phyloP scores from a whole-genome alignment of 768 basidiomycete species.

The Collybiopsis confluens region DNA sequence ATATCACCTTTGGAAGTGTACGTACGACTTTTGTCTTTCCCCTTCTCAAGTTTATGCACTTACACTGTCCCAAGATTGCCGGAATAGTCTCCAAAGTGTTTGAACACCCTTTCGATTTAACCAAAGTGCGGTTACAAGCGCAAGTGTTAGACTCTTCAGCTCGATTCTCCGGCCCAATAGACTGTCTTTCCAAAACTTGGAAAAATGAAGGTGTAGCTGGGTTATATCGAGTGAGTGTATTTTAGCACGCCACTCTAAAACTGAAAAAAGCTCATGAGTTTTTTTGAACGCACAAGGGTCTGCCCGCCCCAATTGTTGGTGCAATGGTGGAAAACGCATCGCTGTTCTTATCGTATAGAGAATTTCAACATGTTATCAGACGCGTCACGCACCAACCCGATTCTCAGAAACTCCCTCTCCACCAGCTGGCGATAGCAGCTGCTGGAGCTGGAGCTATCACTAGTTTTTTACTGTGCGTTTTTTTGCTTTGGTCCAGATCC shows the following conservation, averaged over 20 bases:
- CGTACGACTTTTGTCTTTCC: slow-evolving; percentile 12
- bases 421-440: slow-evolving; percentile 77
- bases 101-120: slow-evolving; percentile 90
- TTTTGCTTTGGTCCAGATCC: too few species aligned
- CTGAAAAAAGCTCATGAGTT: slow-evolving; percentile 7
- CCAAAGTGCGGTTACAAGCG: slow-evolving; percentile 87
- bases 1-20: slow-evolving; percentile 48
- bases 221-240: slow-evolving; percentile 72
- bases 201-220: slow-evolving; percentile 77
- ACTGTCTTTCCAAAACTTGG: slow-evolving; percentile 85
- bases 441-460: slow-evolving; percentile 83
- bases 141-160: slow-evolving; percentile 71
- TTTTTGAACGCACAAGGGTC: slow-evolving; percentile 60
- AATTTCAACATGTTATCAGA: slow-evolving; percentile 65
- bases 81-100: slow-evolving; percentile 85
- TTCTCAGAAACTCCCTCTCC: slow-evolving; percentile 50
- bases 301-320: slow-evolving; percentile 90
- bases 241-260: background rate
- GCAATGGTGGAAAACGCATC: slow-evolving; percentile 93
- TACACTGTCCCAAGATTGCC: slow-evolving; percentile 48
- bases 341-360: slow-evolving; percentile 83
- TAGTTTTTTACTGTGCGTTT: slow-evolving; percentile 79
- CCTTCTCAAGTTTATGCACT: background rate
- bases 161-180: slow-evolving; percentile 80
- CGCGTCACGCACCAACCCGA: slow-evolving; percentile 26